phyloP scores from a whole-genome alignment of 257 asterid species.

The Forsythia suspensa region DNA sequence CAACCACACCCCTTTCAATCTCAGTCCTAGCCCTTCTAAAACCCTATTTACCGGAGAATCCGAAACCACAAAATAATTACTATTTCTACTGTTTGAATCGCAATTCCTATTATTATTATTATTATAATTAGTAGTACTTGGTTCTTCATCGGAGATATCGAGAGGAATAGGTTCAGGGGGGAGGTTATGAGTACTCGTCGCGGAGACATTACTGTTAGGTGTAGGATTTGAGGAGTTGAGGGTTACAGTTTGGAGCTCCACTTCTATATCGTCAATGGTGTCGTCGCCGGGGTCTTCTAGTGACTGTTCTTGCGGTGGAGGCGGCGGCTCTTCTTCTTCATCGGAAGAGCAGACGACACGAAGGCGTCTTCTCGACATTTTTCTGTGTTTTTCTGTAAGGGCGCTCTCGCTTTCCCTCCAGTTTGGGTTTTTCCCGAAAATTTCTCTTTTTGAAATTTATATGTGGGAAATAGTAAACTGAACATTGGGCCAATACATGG shows the following conservation, averaged over 20 bases:
- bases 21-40: slow-evolving; percentile 59
- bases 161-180: slow-evolving; percentile 44
- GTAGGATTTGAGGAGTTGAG: slow-evolving; percentile 55
- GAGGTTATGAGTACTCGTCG: slow-evolving; percentile 11
- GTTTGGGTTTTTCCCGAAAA: background rate
- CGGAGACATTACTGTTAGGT: slow-evolving; percentile 31
- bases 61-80: slow-evolving; percentile 23
- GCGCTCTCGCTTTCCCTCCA: slow-evolving; percentile 43
- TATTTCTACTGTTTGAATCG: slow-evolving; percentile 8
- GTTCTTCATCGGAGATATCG: slow-evolving; percentile 52
- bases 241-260: slow-evolving; percentile 64
- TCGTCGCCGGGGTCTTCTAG: slow-evolving; percentile 38
- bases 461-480: background rate
- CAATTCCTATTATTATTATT: slow-evolving; percentile 5
- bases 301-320: slow-evolving; percentile 11
- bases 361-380: slow-evolving; percentile 64
- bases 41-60: slow-evolving; percentile 48
- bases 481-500: background rate
- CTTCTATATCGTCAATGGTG: slow-evolving; percentile 40
- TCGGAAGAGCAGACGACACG: slow-evolving; percentile 58
- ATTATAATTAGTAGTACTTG: background rate
- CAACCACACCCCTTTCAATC: slow-evolving; percentile 70
- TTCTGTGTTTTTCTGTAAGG: background rate
- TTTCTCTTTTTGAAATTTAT: slow-evolving; percentile 2
- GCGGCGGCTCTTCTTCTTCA: slow-evolving; percentile 53